A percentile compares a stretch with the other conserved stretches of the same genome.
These are phyloP conservation scores for Mycotypha africana DNA, from an alignment of 371 early-diverging fungal species.

Conservation along the genomic window DNA sequence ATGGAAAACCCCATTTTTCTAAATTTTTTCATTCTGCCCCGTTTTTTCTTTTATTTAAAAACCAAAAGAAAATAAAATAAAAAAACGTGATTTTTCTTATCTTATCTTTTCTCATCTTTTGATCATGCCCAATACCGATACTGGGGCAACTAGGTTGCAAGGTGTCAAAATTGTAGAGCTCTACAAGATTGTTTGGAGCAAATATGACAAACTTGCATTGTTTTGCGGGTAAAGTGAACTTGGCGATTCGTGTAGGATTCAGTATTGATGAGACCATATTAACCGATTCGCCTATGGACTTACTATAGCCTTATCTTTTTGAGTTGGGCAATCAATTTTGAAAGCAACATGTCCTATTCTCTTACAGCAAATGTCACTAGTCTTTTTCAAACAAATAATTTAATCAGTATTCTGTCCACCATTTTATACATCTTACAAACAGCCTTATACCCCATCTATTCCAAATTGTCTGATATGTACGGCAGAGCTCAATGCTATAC, in stretches of 20 bases:
- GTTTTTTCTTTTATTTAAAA: not conserved
- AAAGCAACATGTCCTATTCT: slow-evolving; percentile 9
- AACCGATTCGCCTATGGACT: not conserved
- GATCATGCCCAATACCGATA: too few relatives aligned
- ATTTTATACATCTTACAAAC: slow-evolving; percentile 23
- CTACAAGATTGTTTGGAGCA: slow-evolving; percentile 23
- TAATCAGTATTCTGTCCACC: slow-evolving; percentile 19
- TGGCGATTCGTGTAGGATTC: too few relatives aligned
- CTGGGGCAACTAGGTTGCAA: not conserved
- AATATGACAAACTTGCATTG: slow-evolving; percentile 11
- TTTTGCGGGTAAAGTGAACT: slow-evolving; percentile 16
- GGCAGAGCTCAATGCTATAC: slow-evolving; percentile 23
- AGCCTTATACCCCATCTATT: slow-evolving; percentile 22
- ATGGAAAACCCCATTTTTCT: not conserved
- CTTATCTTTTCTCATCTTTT: too few relatives aligned
- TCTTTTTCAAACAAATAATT: slow-evolving; percentile 15
- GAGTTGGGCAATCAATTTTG: slow-evolving; percentile 22
- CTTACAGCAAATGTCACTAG: slow-evolving; percentile 15
- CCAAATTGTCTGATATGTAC: slow-evolving; percentile 22
- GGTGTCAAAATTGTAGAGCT: slow-evolving; percentile 22
- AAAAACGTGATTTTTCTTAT: too few relatives aligned
- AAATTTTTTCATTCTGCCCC: not conserved
- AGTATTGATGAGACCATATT: too few relatives aligned
- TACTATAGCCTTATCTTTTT: slow-evolving; percentile 17
- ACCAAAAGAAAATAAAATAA: too few relatives aligned